Percentiles rank a stretch among this genome's conserved stretches.
phyloP scores from a whole-genome alignment of 2,329 filamentous ascomycete species.

The Thielaviopsis ethacetica region DNA sequence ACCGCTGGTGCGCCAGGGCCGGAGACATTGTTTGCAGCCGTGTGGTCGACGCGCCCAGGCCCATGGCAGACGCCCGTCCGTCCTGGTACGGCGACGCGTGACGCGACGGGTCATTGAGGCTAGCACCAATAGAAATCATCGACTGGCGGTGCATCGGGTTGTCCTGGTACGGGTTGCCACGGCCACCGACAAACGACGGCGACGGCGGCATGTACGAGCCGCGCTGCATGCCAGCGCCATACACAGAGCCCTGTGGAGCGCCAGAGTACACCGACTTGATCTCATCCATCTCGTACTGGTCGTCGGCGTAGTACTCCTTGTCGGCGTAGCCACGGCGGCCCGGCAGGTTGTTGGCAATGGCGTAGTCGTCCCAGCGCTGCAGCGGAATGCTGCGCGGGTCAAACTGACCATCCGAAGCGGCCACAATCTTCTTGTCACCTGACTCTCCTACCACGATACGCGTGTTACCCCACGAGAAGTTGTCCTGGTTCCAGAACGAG shows the following conservation, averaged over 20 bases:
- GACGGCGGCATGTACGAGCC: constrained; percentile 71
- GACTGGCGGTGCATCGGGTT: constrained; percentile 46
- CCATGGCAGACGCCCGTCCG: constrained; percentile 45
- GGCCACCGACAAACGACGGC: constrained; percentile 46
- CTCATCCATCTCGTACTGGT: constrained; percentile 92
- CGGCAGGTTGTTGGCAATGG: constrained; percentile 68
- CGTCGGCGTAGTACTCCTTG: constrained; percentile 53
- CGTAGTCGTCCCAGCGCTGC: constrained; percentile 96
- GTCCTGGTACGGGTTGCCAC: constrained; percentile 29
- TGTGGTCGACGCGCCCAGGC: constrained; percentile 32
- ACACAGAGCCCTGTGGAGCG: constrained; percentile 70
- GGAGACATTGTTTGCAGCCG: constrained; percentile 32
- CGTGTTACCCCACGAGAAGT: constrained; percentile 98
- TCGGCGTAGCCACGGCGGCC: constrained; percentile 67
- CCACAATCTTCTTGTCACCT: constrained; percentile 77
- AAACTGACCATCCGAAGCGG: constrained; percentile 69
- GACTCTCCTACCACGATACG: constrained; percentile 93
- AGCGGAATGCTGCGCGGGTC: constrained; percentile 86
- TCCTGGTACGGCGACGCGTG: constrained; percentile 44
- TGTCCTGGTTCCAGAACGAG: constrained; percentile 99
- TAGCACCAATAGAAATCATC: constrained; percentile 48
- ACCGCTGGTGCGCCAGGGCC: constrained; percentile 20
- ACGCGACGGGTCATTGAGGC: constrained; percentile 28
- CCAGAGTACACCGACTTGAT: constrained; percentile 95
- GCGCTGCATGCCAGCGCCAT: constrained; percentile 43